phyloP scores from a whole-genome alignment of 148 eudicot genomes.

The Camellia japonica region DNA sequence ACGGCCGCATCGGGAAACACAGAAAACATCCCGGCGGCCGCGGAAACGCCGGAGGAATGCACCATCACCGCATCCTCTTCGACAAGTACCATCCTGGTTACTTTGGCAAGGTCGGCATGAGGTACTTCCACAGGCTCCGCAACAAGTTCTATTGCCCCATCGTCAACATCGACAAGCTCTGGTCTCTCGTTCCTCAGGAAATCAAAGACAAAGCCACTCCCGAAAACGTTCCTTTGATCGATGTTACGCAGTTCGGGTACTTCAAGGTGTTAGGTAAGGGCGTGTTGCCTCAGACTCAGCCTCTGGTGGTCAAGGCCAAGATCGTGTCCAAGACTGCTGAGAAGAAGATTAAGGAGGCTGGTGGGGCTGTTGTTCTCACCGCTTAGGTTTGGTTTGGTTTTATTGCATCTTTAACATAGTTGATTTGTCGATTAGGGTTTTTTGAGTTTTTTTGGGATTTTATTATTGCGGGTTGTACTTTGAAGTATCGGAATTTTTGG shows the following conservation, averaged over 20 bases:
- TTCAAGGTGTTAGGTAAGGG: constrained; percentile 40
- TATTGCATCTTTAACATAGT: background rate
- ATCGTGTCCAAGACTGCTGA: constrained; percentile 38
- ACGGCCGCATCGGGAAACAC: constrained; percentile 33
- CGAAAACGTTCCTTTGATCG: constrained; percentile 24
- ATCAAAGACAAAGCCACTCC: constrained; percentile 22
- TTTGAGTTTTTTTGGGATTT: background rate
- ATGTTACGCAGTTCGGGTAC: constrained; percentile 35
- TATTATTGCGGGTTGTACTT: background rate
- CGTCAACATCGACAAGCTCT: constrained; percentile 38
- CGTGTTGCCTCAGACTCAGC: background rate
- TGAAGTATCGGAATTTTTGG: background rate
- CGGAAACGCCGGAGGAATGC: constrained; percentile 58
- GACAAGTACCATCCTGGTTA: constrained; percentile 59
- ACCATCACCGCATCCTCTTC: constrained; percentile 56
- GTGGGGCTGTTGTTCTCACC: constrained; percentile 52
- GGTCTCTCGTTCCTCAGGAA: constrained; percentile 31
- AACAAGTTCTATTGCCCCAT: constrained; percentile 46
- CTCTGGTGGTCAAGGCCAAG: constrained; percentile 36
- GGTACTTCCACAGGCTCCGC: constrained; percentile 51
- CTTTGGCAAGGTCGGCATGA: constrained; percentile 54
- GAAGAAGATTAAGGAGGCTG: constrained; percentile 53
- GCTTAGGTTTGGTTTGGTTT: constrained; percentile 28
- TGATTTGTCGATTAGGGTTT: constrained; percentile 11
- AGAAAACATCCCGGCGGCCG: constrained; percentile 54